Percentiles rank a stretch among this genome's conserved stretches.
phyloP scores from a whole-genome alignment of 2,329 filamentous ascomycete genomes.

The Fragosphaeria purpurea region DNA sequence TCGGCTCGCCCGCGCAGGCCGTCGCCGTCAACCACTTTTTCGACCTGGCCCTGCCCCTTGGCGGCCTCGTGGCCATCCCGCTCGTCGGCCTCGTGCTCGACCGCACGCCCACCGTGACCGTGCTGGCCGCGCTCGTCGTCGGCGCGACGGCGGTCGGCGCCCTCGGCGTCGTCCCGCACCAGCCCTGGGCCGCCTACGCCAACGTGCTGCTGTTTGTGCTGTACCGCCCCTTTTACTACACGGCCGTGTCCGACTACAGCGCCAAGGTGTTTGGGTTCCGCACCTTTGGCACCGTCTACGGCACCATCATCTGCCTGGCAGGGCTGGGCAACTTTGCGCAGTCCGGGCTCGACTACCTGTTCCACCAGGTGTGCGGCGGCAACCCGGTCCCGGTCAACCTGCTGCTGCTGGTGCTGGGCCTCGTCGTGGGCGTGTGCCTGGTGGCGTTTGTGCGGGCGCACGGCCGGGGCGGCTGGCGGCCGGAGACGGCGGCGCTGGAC shows the following conservation, averaged over 20 bases:
- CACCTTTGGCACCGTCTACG: constrained; percentile 91
- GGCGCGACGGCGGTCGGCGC: constrained; percentile 66
- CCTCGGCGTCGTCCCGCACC: constrained; percentile 61
- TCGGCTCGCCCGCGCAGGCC: constrained; percentile 51
- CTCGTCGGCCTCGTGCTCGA: constrained; percentile 79
- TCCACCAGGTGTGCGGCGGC: constrained; percentile 60
- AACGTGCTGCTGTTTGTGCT: constrained; percentile 74
- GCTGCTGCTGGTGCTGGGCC: constrained; percentile 50
- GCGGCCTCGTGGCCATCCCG: constrained; percentile 74
- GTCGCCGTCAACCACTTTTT: constrained; percentile 72
- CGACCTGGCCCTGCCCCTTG: constrained; percentile 66
- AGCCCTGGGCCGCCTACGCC: constrained; percentile 59
- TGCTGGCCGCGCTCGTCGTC: constrained; percentile 59
- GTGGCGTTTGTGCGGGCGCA: constrained; percentile 53
- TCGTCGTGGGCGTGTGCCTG: constrained; percentile 54
- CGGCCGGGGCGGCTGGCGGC: constrained; percentile 24
- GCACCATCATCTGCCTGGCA: constrained; percentile 75
- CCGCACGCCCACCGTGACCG: constrained; percentile 59
- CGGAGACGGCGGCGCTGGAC: too few species aligned
- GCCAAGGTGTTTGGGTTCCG: constrained; percentile 89
- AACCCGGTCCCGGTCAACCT: constrained; percentile 72
- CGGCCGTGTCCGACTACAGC: constrained; percentile 77
- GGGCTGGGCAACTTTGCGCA: constrained; percentile 79
- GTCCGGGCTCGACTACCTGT: constrained; percentile 67
- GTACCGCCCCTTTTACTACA: constrained; percentile 85